These are phyloP conservation scores for Poa pratensis DNA, from an alignment of 176 grass and related monocot genomes.

Conservation along the genomic window DNA sequence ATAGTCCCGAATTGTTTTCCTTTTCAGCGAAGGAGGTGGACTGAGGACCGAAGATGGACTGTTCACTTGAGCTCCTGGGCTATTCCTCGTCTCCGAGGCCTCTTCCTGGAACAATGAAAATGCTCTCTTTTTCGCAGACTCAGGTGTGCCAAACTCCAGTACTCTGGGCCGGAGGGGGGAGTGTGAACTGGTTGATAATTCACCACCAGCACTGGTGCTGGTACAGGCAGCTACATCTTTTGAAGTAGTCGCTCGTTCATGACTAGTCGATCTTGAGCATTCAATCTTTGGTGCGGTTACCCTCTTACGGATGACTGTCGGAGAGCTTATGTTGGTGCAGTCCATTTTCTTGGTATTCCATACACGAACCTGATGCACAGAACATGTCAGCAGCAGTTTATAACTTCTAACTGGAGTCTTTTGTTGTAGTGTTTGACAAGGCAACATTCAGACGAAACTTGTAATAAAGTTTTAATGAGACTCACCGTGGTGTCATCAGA, in stretches of 20 bases:
- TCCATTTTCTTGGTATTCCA: constrained; percentile 74
- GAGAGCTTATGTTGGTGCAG: constrained; percentile 59
- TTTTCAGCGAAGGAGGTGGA: constrained; percentile 78
- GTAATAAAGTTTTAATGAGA: constrained; percentile 21
- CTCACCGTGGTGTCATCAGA: constrained; percentile 86
- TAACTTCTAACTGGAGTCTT: constrained; percentile 6
- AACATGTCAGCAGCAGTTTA: constrained; percentile 31
- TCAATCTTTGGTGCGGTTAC: constrained; percentile 62
- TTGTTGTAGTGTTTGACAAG: background rate
- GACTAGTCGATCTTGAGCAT: constrained; percentile 46
- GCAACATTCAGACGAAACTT: background rate
- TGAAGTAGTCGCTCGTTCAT: constrained; percentile 48
- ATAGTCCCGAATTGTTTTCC: constrained; percentile 94
- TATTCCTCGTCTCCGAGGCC: constrained; percentile 40
- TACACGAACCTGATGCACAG: constrained; percentile 68
- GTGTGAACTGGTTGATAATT: constrained; percentile 26
- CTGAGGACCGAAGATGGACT: constrained; percentile 92
- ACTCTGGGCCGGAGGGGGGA: constrained; percentile 60
- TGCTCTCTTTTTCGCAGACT: constrained; percentile 74
- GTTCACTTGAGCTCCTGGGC: constrained; percentile 46
- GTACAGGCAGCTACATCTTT: constrained; percentile 38
- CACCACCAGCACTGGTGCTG: constrained; percentile 20
- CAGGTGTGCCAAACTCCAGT: constrained; percentile 72
- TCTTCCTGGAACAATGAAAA: constrained; percentile 61
- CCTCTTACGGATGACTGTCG: constrained; percentile 70